These are phyloP conservation scores for Papiliotrema fonsecae DNA, from an alignment of 1,284 basidiomycete species.

Conservation along the genomic window DNA sequence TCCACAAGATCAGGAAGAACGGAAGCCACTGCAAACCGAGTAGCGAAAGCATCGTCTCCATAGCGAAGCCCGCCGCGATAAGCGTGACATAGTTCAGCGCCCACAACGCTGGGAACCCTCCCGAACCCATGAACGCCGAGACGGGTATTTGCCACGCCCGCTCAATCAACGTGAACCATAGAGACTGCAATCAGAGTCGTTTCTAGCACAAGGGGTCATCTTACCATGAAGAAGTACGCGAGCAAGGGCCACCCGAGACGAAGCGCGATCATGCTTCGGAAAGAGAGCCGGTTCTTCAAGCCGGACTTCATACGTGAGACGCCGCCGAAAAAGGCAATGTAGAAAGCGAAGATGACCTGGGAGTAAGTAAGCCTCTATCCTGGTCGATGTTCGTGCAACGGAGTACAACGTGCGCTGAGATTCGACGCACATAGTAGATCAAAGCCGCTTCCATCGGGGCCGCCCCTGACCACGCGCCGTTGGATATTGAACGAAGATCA, in stretches of 20 bases:
- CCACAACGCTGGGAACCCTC: slow-evolving; percentile 42
- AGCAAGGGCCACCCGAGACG: slow-evolving; percentile 28
- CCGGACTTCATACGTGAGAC: slow-evolving; percentile 26
- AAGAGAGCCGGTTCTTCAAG: slow-evolving; percentile 20
- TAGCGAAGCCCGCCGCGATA: slow-evolving; percentile 33
- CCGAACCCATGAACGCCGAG: slow-evolving; percentile 27
- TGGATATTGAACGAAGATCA: slow-evolving; percentile 32
- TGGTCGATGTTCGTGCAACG: neutral
- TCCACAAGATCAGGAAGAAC: slow-evolving; percentile 39
- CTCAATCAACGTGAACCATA: slow-evolving; percentile 34
- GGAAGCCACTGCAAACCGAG: slow-evolving; percentile 31
- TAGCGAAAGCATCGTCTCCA: slow-evolving; percentile 37
- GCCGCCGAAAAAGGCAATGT: slow-evolving; percentile 26
- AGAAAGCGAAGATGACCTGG: slow-evolving; percentile 38
- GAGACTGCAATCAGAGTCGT: slow-evolving; percentile 13
- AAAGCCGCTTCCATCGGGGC: slow-evolving; percentile 41
- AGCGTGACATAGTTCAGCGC: slow-evolving; percentile 38
- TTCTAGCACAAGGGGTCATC: slow-evolving; percentile 1
- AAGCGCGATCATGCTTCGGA: slow-evolving; percentile 20
- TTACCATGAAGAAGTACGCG: slow-evolving; percentile 37
- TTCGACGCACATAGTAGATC: slow-evolving; percentile 38
- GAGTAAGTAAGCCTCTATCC: neutral
- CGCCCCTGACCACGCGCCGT: slow-evolving; percentile 28
- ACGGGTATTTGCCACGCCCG: slow-evolving; percentile 36
- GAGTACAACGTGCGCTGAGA: neutral